Evolutionary conservation across 331 rosid genomes (phyloP), one percentile per base, ranked within the genome.

Genomic region (Acacia pycnantha): DNA sequence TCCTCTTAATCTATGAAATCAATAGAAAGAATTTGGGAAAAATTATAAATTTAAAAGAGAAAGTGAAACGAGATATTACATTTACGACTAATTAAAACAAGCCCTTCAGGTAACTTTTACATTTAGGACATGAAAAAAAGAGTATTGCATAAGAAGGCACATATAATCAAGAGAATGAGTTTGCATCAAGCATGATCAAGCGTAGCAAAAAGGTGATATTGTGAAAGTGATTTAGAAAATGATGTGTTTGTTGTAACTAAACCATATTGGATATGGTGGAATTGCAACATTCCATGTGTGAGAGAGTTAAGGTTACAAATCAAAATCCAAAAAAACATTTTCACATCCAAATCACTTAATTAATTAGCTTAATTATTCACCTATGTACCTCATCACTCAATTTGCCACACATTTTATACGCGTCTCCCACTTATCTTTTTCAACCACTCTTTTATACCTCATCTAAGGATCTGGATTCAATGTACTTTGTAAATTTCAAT

Each of bases 241-340:
- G 16, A 77, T 44, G 73, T 64, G 81, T 64, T 77, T 15, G 56
- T 50, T 44, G 19, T 64, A 64, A 29, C 81, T 46, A 64, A 62
- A 29, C 11, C n/a, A 43, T 41, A 58, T 51, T 15, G 13, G 66
- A 50, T 19, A 67, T 12, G 40, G 61, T 2, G 26, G 24, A 78
- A 66, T 21, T 58, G 65, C 66, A 67, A 33, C 53, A 66, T 27
- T 4, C 67, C 67, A 61, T 24, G 67, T 58, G 64, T 35, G 26
- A 19, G 5, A 29, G 61, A 66, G 67, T 66, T 65, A 33, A 78
- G 75, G 67, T 67, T 33, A 67, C 37, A 24, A 26, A n/a, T 78
- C 82, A 1, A 21, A 31, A 44, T 48, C 59, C 35, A 50, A 51
- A 48, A 33, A 33, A 13, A 33, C 48, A 67, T 46, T 27, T 9